Evolutionary conservation across 306 rosid species (phyloP).

Genomic region (Begonia loranthoides): DNA sequence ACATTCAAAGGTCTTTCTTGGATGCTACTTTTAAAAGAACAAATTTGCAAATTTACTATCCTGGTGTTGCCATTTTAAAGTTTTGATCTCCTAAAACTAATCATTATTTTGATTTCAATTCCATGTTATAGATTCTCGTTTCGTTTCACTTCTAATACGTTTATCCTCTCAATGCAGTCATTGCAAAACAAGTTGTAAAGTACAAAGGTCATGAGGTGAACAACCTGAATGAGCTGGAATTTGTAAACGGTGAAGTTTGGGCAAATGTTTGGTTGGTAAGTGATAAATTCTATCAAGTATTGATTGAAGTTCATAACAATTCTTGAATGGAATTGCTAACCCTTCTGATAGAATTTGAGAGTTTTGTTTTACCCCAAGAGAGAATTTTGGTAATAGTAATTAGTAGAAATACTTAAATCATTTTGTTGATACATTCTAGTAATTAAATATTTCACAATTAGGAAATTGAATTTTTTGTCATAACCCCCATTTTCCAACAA

Average conservation of each 20-base stretch:
- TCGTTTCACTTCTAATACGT: neutral
- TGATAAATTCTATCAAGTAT: constrained; percentile 7
- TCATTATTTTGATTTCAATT: no score
- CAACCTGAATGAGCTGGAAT: constrained; percentile 84
- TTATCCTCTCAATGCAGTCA: constrained; percentile 29
- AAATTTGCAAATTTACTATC: no score
- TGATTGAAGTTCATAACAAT: neutral
- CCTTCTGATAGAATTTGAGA: neutral
- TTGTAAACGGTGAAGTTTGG: constrained; percentile 78
- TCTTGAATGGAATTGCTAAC: neutral
- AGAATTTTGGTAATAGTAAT: no score
- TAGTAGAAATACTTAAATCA: neutral
- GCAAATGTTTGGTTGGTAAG: constrained; percentile 65
- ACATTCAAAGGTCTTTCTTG: constrained; percentile 45
- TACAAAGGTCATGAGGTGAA: constrained; percentile 57
- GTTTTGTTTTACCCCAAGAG: no score
- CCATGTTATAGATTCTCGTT: neutral
- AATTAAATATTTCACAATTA: no score
- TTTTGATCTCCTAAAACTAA: no score
- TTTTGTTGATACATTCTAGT: neutral
- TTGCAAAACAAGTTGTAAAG: constrained; percentile 35
- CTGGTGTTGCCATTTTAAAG: no score
- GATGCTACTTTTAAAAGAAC: neutral
- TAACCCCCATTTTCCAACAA: no score
- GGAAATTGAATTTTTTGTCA: no score